Percentiles rank a stretch among this genome's conserved stretches.
These are phyloP conservation scores for Endocalyx cinctus DNA, from an alignment of 2,329 filamentous ascomycete genomes.

Conservation along the genomic window DNA sequence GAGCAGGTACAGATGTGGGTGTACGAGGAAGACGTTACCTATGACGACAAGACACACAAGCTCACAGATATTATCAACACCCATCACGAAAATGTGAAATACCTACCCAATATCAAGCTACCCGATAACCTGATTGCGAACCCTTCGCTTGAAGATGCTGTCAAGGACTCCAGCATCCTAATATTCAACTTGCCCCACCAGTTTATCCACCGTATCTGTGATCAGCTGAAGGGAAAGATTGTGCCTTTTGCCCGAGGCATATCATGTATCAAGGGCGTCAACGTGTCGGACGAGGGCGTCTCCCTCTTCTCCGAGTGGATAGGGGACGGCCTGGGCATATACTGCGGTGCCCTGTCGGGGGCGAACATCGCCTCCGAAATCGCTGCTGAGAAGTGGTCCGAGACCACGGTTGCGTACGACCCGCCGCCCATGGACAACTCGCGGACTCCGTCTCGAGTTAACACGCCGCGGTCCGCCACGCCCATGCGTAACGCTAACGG, in stretches of 20 bases:
- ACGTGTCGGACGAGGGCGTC: slow-evolving; percentile 81
- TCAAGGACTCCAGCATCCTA: slow-evolving; percentile 79
- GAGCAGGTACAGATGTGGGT: slow-evolving; percentile 98
- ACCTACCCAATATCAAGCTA: slow-evolving; percentile 82
- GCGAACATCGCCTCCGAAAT: slow-evolving; percentile 97
- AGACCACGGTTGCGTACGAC: slow-evolving; percentile 95
- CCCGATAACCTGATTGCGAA: slow-evolving; percentile 82
- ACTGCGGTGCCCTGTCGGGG: slow-evolving; percentile 91
- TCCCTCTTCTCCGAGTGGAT: slow-evolving; percentile 94
- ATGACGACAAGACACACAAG: slow-evolving; percentile 69
- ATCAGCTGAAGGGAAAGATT: slow-evolving; percentile 80
- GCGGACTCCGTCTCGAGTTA: slow-evolving; percentile 60
- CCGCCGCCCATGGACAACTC: slow-evolving; percentile 80
- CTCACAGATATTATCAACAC: slow-evolving; percentile 88
- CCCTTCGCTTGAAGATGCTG: slow-evolving; percentile 73
- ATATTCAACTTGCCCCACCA: slow-evolving; percentile 97
- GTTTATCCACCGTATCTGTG: slow-evolving; percentile 85
- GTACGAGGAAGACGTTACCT: slow-evolving; percentile 81
- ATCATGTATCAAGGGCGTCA: slow-evolving; percentile 97
- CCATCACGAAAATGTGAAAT: slow-evolving; percentile 95
- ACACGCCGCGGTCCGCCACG: slow-evolving; percentile 42
- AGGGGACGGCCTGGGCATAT: slow-evolving; percentile 84
- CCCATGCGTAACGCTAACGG: slow-evolving; percentile 45
- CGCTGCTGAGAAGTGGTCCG: slow-evolving; percentile 91
- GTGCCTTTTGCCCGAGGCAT: slow-evolving; percentile 89